Conservation (phyloP, 2,329 filamentous ascomycete species). For the Chalaropsis ovoidea region DNA sequence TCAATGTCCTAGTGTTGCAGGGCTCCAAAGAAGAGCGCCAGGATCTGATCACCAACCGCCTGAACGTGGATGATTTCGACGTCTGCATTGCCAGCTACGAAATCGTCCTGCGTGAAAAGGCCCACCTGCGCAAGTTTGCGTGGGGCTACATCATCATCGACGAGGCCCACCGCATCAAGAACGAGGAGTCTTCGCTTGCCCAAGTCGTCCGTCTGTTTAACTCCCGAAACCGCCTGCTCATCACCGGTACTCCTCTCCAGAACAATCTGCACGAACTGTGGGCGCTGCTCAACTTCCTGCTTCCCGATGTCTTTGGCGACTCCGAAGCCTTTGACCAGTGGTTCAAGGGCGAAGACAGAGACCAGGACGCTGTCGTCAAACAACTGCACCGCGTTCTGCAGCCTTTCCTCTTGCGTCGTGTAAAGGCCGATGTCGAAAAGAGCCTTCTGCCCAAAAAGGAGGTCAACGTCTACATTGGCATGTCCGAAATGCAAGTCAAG, state of each 20-base stretch:
- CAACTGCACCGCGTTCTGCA: conserved; percentile 88
- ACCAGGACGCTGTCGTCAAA: conserved; percentile 91
- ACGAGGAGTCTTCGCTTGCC: conserved; percentile 92
- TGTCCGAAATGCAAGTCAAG: conserved; percentile 98
- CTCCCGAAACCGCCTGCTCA: conserved; percentile 86
- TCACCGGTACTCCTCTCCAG: conserved; percentile 91
- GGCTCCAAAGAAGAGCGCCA: conserved; percentile 91
- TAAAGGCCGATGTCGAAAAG: conserved; percentile 97
- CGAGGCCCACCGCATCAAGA: conserved; percentile 96
- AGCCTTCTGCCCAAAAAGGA: conserved; percentile 96
- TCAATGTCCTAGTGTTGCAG: conserved; percentile 87
- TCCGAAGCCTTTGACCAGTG: conserved; percentile 94
- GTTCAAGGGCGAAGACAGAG: conserved; percentile 83
- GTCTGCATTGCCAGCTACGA: conserved; percentile 98
- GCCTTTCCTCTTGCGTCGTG: conserved; percentile 86
- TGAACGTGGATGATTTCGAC: conserved; percentile 93
- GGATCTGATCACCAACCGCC: conserved; percentile 74
- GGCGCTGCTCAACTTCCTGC: conserved; percentile 91
- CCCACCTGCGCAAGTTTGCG: conserved; percentile 90
- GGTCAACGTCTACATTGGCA: conserved; percentile 90
- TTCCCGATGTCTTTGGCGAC: conserved; percentile 97
- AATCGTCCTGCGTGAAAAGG: conserved; percentile 93
- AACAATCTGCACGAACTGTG: conserved; percentile 98
- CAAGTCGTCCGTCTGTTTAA: conserved; percentile 95
- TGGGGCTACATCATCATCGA: conserved; percentile 99